These are phyloP conservation scores for Drosera capensis DNA, from an alignment of 148 eudicot species.

Conservation along the genomic window DNA sequence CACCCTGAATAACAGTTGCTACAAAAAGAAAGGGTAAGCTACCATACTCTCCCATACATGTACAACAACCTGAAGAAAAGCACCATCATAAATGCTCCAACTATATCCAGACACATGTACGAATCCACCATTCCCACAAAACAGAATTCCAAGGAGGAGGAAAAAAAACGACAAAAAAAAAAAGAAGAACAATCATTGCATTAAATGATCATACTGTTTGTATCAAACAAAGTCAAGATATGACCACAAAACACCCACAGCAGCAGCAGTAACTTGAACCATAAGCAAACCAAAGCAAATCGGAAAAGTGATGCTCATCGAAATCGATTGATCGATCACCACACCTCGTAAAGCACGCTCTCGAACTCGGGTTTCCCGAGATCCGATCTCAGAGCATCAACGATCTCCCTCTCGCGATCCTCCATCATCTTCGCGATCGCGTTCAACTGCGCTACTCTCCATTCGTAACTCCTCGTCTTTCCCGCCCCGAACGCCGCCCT, in stretches of 20 bases:
- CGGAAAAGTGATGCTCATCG: too few relatives aligned
- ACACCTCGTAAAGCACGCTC: slow-evolving; percentile 45
- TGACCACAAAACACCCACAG: too few relatives aligned
- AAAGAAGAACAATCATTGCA: neutral
- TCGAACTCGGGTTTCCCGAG: slow-evolving; percentile 50
- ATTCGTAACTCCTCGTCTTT: slow-evolving; percentile 48
- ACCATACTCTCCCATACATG: neutral
- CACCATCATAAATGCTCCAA: neutral
- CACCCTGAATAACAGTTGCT: neutral
- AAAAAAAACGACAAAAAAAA: neutral
- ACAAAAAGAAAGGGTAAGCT: neutral
- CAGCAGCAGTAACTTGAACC: neutral
- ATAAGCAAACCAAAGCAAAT: neutral
- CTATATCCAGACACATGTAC: neutral
- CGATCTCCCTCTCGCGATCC: slow-evolving; percentile 34
- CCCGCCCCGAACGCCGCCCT: slow-evolving; percentile 22
- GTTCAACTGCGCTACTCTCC: slow-evolving; percentile 61
- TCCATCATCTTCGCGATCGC: slow-evolving; percentile 25
- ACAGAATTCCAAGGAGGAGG: neutral
- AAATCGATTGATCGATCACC: too few relatives aligned
- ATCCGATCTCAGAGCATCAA: slow-evolving; percentile 49
- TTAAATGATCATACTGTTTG: neutral
- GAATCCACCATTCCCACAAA: neutral
- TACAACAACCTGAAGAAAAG: neutral
- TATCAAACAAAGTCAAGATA: neutral